Evolutionary conservation across 2,329 filamentous ascomycete species (phyloP), one percentile per base, ranked within the genome.

Genomic region (Phoma sp.): DNA sequence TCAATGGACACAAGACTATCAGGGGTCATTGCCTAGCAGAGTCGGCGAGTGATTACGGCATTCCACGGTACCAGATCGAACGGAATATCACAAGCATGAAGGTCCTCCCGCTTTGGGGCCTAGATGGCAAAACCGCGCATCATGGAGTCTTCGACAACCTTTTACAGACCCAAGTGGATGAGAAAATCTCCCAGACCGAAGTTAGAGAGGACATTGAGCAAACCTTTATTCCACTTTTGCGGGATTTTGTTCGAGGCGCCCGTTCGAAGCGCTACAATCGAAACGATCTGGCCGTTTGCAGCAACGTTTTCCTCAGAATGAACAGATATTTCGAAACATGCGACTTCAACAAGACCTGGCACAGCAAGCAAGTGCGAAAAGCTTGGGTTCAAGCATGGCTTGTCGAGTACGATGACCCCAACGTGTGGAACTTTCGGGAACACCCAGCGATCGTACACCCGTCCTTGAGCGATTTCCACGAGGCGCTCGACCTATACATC

Each of bases 261-360:
- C n/a, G n/a, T n/a, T n/a, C n/a, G n/a, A n/a, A n/a, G n/a, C 43
- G 75, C 75, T 37, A 74, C 75, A 20, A 6, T 18, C 12, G 66
- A 75, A 25, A 70, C 74, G 1, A 68, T 76, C 49, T 71, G 65
- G 18, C 73, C 76, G 65, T 73, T 73, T 1, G 62, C 62, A 37
- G 68, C 71, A 23, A 71, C 77, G 76, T 75, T 15, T 59, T 77
- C 11, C 64, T 77, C 32, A 76, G 77, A 46, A 65, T 78, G 55
- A 81, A 74, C 64, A 77, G 67, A 18, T 81, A 74, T 65, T 80
- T 81, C 39, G 71, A 79, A 53, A 73, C 78, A 64, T 80, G 72
- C 72, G 60, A 64, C 68, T 56, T 29, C 12, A 25, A 36, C 33
- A 36, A 36, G 17, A 36, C 33, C 17, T 36, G 33, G 33, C 33